Evolutionary conservation across 441 rosid genomes (phyloP).

Genomic region (Erodium texanum): DNA sequence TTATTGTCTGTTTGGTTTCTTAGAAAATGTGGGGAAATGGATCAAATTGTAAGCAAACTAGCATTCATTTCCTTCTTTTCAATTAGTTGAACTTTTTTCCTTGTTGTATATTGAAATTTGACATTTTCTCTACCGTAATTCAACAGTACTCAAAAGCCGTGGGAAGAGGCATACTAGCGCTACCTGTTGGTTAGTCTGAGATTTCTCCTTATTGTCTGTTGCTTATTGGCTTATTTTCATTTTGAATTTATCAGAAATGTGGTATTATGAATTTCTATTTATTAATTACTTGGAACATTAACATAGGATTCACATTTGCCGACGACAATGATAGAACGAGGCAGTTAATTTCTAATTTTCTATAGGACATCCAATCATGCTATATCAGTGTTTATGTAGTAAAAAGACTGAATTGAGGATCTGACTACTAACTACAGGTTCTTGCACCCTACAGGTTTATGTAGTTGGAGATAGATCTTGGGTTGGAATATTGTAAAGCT

Average conservation of each 20-base stretch:
- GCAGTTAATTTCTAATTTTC: not conserved
- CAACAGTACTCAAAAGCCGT: slow-evolving; percentile 59
- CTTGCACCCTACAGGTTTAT: not conserved
- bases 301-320: not conserved
- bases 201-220: not conserved
- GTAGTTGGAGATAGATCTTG: not conserved
- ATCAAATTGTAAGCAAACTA: not conserved
- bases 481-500: not conserved
- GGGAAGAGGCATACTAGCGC: slow-evolving; percentile 45
- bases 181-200: slow-evolving; percentile 51
- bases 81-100: not conserved
- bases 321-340: not conserved
- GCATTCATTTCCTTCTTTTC: not conserved
- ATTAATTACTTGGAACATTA: not conserved
- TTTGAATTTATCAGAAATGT: not conserved
- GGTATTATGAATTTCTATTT: not conserved
- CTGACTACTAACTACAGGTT: not conserved
- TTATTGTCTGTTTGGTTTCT: not conserved
- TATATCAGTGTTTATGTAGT: too few species aligned
- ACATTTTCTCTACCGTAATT: slow-evolving; percentile 8
- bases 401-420: too few species aligned
- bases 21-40: not conserved
- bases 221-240: not conserved
- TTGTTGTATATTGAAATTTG: not conserved
- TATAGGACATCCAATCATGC: too few species aligned